phyloP scores from a whole-genome alignment of 495 filamentous ascomycete species.

The Parathielavia hyrcaniae region DNA sequence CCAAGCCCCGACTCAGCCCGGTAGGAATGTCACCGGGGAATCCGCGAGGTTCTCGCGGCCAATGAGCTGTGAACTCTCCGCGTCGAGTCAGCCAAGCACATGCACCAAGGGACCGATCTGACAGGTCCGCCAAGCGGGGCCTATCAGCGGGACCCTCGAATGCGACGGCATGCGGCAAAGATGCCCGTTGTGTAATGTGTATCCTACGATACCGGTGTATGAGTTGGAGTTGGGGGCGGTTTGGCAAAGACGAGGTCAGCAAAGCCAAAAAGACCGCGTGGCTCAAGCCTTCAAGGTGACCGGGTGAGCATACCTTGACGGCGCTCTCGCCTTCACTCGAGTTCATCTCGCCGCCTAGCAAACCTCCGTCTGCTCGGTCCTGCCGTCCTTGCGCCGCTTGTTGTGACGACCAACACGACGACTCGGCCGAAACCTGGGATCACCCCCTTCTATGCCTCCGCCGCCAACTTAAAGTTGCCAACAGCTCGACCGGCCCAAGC shows the following conservation, averaged over 20 bases:
- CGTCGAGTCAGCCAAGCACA: constrained; percentile 31
- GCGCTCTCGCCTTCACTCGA: background rate
- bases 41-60: constrained; percentile 15
- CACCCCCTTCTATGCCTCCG: background rate
- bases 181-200: background rate
- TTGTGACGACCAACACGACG: background rate
- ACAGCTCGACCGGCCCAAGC: no score
- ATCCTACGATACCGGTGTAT: background rate
- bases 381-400: background rate
- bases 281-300: background rate
- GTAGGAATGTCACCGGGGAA: no score
- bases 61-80: constrained; percentile 14
- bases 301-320: background rate
- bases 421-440: background rate
- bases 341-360: background rate
- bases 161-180: no score
- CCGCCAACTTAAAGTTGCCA: background rate
- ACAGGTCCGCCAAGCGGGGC: constrained; percentile 20
- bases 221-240: background rate
- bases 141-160: no score
- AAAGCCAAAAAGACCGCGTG: no score
- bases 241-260: no score
- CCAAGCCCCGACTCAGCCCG: no score
- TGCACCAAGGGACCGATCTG: constrained; percentile 26
- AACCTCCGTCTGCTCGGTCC: background rate